Evolutionary conservation across 768 basidiomycete species (phyloP), one percentile per base, ranked within the genome.

Genomic region (Leccinum truebloodii): DNA sequence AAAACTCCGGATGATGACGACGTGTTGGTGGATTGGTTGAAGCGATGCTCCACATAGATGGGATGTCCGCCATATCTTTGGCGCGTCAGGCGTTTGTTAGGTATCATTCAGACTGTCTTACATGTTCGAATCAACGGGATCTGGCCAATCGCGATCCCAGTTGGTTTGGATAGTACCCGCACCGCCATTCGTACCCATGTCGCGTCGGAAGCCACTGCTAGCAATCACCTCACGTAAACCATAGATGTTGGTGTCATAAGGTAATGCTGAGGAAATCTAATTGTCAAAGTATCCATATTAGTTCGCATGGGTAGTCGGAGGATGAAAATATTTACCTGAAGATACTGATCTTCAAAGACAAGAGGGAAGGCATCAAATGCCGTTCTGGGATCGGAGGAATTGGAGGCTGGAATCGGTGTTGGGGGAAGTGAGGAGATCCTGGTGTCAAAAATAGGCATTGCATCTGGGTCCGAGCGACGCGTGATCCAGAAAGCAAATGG

Each of bases 401-500:
- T 80, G n/a, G 81, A 76, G 12, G 88, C 79, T n/a, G 81, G 74
- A 35, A 84, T 83, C 1, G 86, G 84, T 3, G 87, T 81, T 3
- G 76, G 60, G 1, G 89, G 88, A 9, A 92, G 77, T 0, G 87
- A 89, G 0, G 79, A 64, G 9, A 80, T 69, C 46, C 90, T 81
- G 1, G 90, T 92, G 66, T 92, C 89, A 65, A 92, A 92, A 24
- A 92, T 71, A 55, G 85, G 87, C 50, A 68, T 65, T 6, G 76
- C 79, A 34, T 79, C 71, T 4, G 85, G 86, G 9, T 82, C 77
- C 4, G 84, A 83, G 24, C 85, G 83, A 49, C 89, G 83, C 1
- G 88, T 89, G 63, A 92, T 85, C 89, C 89, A 92, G 69, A 92
- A 92, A 2, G 86, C 84, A 69, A 92, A 92, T 0, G 91, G 90